Evolutionary conservation across 169 alveolate species (phyloP).

Genomic region (Plasmodium knowlesi): DNA sequence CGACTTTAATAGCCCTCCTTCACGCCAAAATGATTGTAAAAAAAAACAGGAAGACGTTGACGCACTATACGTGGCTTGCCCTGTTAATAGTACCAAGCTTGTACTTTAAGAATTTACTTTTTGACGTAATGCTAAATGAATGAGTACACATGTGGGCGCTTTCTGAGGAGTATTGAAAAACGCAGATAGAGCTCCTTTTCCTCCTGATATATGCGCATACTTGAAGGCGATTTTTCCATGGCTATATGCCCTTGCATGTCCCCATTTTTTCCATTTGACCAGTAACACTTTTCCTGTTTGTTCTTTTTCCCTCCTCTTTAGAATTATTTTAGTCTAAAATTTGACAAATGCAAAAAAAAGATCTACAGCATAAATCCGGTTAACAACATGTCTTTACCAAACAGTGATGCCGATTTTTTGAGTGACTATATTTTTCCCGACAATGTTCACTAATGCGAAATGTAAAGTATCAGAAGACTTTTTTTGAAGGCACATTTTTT

Average conservation of each 20-base stretch:
- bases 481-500: background rate
- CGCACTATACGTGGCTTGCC: conserved; percentile 44
- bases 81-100: conserved; percentile 48
- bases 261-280: conserved; percentile 2
- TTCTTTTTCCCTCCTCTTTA: conserved; percentile 10
- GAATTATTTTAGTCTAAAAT: conserved; percentile 45
- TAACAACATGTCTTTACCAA: background rate
- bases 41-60: conserved; percentile 28
- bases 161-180: background rate
- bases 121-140: conserved; percentile 63
- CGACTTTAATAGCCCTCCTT: background rate
- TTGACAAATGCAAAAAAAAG: conserved; percentile 45
- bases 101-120: conserved; percentile 42
- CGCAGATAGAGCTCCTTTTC: background rate
- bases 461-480: background rate
- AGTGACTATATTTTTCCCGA: conserved; percentile 2
- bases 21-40: conserved; percentile 57
- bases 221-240: background rate
- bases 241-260: background rate
- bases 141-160: background rate
- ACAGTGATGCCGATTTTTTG: conserved; percentile 1
- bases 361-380: conserved; percentile 15
- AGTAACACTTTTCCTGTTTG: background rate
- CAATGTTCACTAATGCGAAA: conserved; percentile 10
- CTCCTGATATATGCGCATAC: background rate